These are phyloP conservation scores for Solanum sejunctum DNA, from an alignment of 257 asterid species.

Conservation along the genomic window DNA sequence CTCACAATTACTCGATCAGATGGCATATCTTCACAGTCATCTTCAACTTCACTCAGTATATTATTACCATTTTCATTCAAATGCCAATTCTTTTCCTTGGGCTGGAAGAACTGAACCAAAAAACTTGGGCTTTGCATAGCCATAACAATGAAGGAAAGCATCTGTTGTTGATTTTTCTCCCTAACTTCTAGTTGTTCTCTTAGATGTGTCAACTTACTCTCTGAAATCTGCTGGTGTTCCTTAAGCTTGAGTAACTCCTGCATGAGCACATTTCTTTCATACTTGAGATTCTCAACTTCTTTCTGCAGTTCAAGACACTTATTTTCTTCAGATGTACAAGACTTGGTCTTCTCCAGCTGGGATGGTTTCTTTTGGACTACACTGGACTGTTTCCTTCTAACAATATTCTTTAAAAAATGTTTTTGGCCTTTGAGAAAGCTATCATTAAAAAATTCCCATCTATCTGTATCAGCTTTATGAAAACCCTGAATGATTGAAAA, in stretches of 20 bases:
- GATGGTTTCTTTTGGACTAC: slow-evolving; percentile 29
- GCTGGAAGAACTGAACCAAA: slow-evolving; percentile 63
- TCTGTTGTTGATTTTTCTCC: slow-evolving; percentile 89
- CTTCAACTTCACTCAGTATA: slow-evolving; percentile 39
- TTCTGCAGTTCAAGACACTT: slow-evolving; percentile 39
- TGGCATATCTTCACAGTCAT: slow-evolving; percentile 33
- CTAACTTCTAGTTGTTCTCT: slow-evolving; percentile 61
- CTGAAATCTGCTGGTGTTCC: slow-evolving; percentile 61
- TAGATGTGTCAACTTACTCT: slow-evolving; percentile 46
- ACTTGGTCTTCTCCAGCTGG: slow-evolving; percentile 20
- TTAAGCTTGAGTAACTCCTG: slow-evolving; percentile 58
- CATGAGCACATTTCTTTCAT: slow-evolving; percentile 40
- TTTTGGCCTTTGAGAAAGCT: slow-evolving; percentile 69
- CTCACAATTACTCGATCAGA: slow-evolving; percentile 47
- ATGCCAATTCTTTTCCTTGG: slow-evolving; percentile 60
- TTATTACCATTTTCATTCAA: slow-evolving; percentile 31
- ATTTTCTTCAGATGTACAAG: slow-evolving; percentile 34
- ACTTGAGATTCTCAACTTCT: slow-evolving; percentile 71
- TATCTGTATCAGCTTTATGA: slow-evolving; percentile 75
- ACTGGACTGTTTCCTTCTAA: slow-evolving; percentile 50
- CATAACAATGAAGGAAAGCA: slow-evolving; percentile 95
- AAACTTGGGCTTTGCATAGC: slow-evolving; percentile 87
- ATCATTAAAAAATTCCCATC: slow-evolving; percentile 82
- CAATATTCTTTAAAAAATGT: slow-evolving; percentile 69
- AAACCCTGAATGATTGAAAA: slow-evolving; percentile 51